Conservation (phyloP, 2,329 filamentous ascomycete species). For the Penicillium sp. region DNA sequence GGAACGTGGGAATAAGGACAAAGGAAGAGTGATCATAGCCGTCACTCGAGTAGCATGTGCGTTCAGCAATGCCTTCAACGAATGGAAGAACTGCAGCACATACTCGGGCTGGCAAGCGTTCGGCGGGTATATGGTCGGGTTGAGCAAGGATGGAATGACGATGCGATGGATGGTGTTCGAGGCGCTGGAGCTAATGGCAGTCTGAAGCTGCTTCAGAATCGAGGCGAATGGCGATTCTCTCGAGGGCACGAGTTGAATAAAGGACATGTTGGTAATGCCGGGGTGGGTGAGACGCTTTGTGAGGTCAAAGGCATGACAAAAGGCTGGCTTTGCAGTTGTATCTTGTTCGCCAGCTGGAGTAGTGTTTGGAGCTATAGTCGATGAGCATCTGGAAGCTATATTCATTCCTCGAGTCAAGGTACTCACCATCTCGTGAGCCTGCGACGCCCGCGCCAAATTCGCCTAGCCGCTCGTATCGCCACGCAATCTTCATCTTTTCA, state of each 20-base stretch:
- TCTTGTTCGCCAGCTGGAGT: constrained; percentile 47
- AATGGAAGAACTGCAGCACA: constrained; percentile 81
- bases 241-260: constrained; percentile 54
- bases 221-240: constrained; percentile 64
- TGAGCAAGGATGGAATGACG: constrained; percentile 82
- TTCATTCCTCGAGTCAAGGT: background rate
- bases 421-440: constrained; percentile 65
- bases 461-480: constrained; percentile 88
- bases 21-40: constrained; percentile 76
- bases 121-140: constrained; percentile 81
- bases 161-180: constrained; percentile 75
- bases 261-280: constrained; percentile 58
- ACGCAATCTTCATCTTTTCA: constrained; percentile 98
- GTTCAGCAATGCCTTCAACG: constrained; percentile 75
- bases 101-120: constrained; percentile 71
- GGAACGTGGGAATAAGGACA: constrained; percentile 77
- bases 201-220: constrained; percentile 66
- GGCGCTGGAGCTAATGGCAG: constrained; percentile 63
- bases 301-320: constrained; percentile 77
- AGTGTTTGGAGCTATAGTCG: constrained; percentile 35
- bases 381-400: constrained; percentile 27
- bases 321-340: constrained; percentile 51
- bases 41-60: constrained; percentile 69
- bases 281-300: constrained; percentile 68
- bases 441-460: constrained; percentile 66